Base-by-base conservation (phyloP, 1,139 yeast species). In the Debaryomyces sp. region DNA sequence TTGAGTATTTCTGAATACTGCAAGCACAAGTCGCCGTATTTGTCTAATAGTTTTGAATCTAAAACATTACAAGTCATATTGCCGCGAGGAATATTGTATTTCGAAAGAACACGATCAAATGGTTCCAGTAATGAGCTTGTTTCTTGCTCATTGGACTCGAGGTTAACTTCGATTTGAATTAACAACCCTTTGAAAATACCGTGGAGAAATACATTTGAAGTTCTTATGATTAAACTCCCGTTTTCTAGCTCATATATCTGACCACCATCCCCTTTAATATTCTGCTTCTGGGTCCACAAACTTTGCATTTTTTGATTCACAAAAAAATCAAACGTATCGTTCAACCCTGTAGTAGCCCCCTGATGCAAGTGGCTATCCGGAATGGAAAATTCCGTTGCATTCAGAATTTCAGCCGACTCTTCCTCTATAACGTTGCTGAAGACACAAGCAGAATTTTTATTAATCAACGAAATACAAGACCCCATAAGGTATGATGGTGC, bases 231-330 rank as follows among this genome's bases (percentile, higher is more conserved):
- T 51, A 77, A 61, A 45, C 74, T 73, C 2, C 78, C 78, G 53
- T 77, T 78, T 49, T 76, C 81, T 15, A 81, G 58, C 51, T 76
- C 73, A 59, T 85, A 87, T 2, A 82, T 79, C 46, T 80, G 80
- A 0, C 89, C 89, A 4, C 94, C 94, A 53, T 87, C 94, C 2
- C 95, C 96, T 54, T 82, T 80, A 40, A 88, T 77, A n/a, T 81
- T 73, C 63, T 89, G 96, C 50, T 89, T 73, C 47, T 82, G 76
- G 0, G 76, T 70, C 96, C 96, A 89, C 47, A 86, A 64, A 55
- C 90, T 82, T 60, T 84, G 89, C 47, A 89, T 66, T 59, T 87
- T 86, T 34, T 80, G 78, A 23, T 73, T 71, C 0, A 81, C 63
- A 47, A 85, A 57, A 57, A 62, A 56, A 52, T 81, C 85, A 55